Evolutionary conservation across 148 eudicot genomes (phyloP).

Genomic region (Tetragonia tetragonoides): DNA sequence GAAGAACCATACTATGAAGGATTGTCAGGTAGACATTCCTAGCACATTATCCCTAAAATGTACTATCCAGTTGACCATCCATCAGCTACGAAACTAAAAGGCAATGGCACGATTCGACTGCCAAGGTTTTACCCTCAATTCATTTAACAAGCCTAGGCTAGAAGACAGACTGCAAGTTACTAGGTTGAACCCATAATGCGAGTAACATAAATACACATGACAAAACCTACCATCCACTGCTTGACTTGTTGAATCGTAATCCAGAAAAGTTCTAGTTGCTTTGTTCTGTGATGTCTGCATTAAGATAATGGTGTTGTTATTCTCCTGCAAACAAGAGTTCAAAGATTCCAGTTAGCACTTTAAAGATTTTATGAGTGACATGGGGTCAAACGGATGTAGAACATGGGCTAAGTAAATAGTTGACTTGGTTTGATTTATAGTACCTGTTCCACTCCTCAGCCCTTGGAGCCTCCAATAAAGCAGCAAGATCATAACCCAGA

Average conservation of each 20-base stretch:
- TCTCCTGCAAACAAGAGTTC: slow-evolving; percentile 39
- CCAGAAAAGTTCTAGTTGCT: slow-evolving; percentile 88
- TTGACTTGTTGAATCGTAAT: slow-evolving; percentile 75
- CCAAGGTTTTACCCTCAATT: not conserved
- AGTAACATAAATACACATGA: slow-evolving; percentile 5
- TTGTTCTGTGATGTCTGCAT: slow-evolving; percentile 83
- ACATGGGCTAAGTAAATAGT: too few relatives aligned
- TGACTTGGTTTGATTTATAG: too few relatives aligned
- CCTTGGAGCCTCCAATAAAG: too few relatives aligned
- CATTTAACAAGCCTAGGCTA: slow-evolving; percentile 1
- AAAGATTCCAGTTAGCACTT: slow-evolving; percentile 5
- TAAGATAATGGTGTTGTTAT: slow-evolving; percentile 83
- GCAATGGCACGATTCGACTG: not conserved
- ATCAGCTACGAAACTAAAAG: too few relatives aligned
- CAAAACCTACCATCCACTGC: slow-evolving; percentile 72
- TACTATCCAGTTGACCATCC: not conserved
- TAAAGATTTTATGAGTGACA: not conserved
- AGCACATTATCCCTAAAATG: not conserved
- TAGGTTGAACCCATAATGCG: not conserved
- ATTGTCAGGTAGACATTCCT: not conserved
- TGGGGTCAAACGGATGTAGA: not conserved
- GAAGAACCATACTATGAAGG: not conserved
- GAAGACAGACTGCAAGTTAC: not conserved
- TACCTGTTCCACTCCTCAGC: too few relatives aligned
- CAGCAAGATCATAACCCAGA: too few relatives aligned